Evolutionary conservation across 208 protist genomes (phyloP), one percentile per base, ranked within the genome.

Genomic region (Acanthamoeba culbertsoni): DNA sequence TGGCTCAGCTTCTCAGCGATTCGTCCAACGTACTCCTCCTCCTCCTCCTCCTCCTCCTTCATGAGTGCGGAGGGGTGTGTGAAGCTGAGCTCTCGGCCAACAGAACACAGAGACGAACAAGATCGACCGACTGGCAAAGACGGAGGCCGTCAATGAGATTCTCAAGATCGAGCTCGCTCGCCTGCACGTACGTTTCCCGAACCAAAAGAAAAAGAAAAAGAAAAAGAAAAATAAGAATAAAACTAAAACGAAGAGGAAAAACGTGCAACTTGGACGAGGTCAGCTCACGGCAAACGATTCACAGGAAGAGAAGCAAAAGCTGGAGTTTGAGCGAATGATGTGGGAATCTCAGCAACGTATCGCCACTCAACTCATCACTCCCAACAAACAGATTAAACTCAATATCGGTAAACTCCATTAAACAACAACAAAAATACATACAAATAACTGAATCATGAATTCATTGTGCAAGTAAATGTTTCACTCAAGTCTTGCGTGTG

Each of bases 371-470:
- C 23, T 84, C 43, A 84, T 84, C 73, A 84, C 73, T 8, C 73
- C 73, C n/a, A 84, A 84, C 45, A 84, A 84, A 43, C 73, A 84
- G 73, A 53, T 84, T 26, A 84, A 84, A 43, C 73, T 84, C 73
- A 84, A 84, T 31, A 84, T 84, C 73, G 73, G 73, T 59, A n/a
- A n/a, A n/a, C n/a, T n/a, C n/a, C n/a, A n/a, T n/a, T n/a, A n/a
- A n/a, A n/a, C n/a, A n/a, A n/a, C n/a, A n/a, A n/a, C n/a, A n/a
- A n/a, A n/a, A n/a, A n/a, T n/a, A n/a, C n/a, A n/a, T n/a, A n/a
- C n/a, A n/a, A n/a, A n/a, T n/a, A n/a, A n/a, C n/a, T n/a, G n/a
- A n/a, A n/a, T n/a, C n/a, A n/a, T n/a, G n/a, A n/a, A n/a, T n/a
- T n/a, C n/a, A n/a, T n/a, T n/a, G n/a, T n/a, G n/a, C n/a, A n/a